Conservation (phyloP, 148 eudicot species). For the Arbutus unedo region DNA sequence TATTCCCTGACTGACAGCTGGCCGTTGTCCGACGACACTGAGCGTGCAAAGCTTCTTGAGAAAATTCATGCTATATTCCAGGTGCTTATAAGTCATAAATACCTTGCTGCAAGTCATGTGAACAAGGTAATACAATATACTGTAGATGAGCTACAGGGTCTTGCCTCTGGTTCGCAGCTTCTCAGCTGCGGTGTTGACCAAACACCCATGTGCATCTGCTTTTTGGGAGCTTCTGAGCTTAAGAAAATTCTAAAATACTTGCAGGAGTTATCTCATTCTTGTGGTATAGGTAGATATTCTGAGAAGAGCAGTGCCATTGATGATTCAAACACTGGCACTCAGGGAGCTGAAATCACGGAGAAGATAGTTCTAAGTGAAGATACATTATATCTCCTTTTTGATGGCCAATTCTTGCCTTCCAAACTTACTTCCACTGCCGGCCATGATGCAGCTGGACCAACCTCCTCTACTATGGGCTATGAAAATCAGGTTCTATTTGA, state of each 20-base stretch:
- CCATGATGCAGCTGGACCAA: conserved; percentile 29
- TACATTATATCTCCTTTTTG: conserved; percentile 58
- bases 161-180: conserved; percentile 70
- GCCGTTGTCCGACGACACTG: conserved; percentile 76
- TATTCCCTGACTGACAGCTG: conserved; percentile 46
- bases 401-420: conserved; percentile 49
- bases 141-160: conserved; percentile 64
- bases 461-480: conserved; percentile 18
- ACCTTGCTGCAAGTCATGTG: conserved; percentile 71
- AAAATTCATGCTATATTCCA: conserved; percentile 56
- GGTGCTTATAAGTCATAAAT: conserved; percentile 58
- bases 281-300: conserved; percentile 61
- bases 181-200: conserved; percentile 61
- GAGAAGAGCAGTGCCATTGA: conserved; percentile 51
- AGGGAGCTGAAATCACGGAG: conserved; percentile 41
- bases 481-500: conserved; percentile 27
- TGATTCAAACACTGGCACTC: conserved; percentile 30
- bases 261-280: conserved; percentile 66
- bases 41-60: conserved; percentile 76
- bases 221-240: conserved; percentile 67
- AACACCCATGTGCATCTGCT: conserved; percentile 83
- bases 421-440: conserved; percentile 16
- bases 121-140: conserved; percentile 64
- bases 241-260: conserved; percentile 61
- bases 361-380: conserved; percentile 57